phyloP scores from a whole-genome alignment of 192 early-diverging fungal genomes.

The Mortierella alpina region DNA sequence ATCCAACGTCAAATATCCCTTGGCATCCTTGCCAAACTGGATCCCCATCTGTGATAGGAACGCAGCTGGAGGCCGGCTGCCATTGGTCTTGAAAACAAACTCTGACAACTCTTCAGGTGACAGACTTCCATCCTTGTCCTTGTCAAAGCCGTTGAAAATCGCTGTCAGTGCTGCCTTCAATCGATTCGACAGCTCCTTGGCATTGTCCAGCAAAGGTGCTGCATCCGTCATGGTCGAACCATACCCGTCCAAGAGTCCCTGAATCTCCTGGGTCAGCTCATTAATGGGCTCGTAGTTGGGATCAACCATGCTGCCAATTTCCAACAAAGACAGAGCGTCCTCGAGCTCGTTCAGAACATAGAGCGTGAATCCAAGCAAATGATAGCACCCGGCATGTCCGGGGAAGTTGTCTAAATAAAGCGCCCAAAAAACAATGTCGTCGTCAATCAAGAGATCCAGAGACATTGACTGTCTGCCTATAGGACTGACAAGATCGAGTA shows the following conservation, averaged over 20 bases:
- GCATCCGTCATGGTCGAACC: conserved; percentile 48
- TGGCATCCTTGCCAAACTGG: conserved; percentile 57
- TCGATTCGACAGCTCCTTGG: conserved; percentile 49
- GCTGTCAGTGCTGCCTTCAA: conserved; percentile 52
- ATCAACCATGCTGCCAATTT: conserved; percentile 64
- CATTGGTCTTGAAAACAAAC: conserved; percentile 64
- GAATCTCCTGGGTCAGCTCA: conserved; percentile 61
- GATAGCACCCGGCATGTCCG: conserved; percentile 64
- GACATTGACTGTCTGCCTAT: neutral
- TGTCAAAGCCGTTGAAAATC: conserved; percentile 62
- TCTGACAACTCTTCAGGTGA: conserved; percentile 55
- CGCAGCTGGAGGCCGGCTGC: conserved; percentile 58
- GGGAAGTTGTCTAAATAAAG: conserved; percentile 58
- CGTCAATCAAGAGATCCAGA: neutral
- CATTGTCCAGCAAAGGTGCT: conserved; percentile 43
- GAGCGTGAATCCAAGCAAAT: conserved; percentile 62
- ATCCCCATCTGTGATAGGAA: conserved; percentile 67
- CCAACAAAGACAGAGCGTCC: conserved; percentile 60
- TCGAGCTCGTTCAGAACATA: conserved; percentile 65
- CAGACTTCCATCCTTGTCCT: conserved; percentile 59
- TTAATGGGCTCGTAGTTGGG: conserved; percentile 62
- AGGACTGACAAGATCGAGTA: neutral
- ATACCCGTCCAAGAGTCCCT: conserved; percentile 60
- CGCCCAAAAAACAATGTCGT: neutral
- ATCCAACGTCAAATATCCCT: conserved; percentile 60